Percentiles rank a stretch among this genome's conserved stretches.
These are phyloP conservation scores for Hibiscus syriacus DNA, from an alignment of 345 rosid species.

Conservation along the genomic window DNA sequence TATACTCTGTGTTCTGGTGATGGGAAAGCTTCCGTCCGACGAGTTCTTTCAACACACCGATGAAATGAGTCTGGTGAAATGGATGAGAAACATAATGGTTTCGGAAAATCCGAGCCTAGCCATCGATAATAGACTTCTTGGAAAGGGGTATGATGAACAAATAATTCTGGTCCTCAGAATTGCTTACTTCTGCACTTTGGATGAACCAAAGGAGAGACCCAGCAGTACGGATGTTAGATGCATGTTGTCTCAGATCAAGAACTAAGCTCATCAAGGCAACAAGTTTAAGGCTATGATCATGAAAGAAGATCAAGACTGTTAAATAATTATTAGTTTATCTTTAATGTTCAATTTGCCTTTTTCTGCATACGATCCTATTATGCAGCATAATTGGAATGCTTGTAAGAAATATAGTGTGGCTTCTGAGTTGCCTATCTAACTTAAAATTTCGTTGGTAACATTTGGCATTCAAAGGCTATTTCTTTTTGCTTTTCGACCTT, in stretches of 20 bases:
- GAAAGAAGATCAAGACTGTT: not conserved
- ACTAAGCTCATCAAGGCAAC: constrained; percentile 6
- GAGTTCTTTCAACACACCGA: constrained; percentile 66
- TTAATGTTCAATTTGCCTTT: too few species aligned
- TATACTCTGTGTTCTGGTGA: constrained; percentile 59
- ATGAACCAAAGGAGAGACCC: constrained; percentile 81
- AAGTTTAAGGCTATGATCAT: not conserved
- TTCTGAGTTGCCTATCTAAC: not conserved
- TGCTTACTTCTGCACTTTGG: constrained; percentile 76
- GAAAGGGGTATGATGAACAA: constrained; percentile 62
- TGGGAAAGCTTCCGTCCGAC: constrained; percentile 84
- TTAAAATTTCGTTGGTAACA: too few species aligned
- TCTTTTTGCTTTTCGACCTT: too few species aligned
- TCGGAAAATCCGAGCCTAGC: constrained; percentile 60
- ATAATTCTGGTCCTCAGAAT: constrained; percentile 74
- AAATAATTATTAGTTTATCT: not conserved
- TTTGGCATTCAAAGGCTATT: too few species aligned
- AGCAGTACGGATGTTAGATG: constrained; percentile 67
- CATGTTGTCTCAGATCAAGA: constrained; percentile 69
- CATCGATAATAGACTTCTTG: constrained; percentile 51
- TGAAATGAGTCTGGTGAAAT: constrained; percentile 61
- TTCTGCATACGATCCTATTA: not conserved
- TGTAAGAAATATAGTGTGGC: not conserved
- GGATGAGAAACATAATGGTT: constrained; percentile 69
- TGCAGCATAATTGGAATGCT: not conserved